A percentile compares a stretch with the other conserved stretches of the same genome.
phyloP scores from a whole-genome alignment of 75 land plant species.

The Selaginella tamariscina region DNA sequence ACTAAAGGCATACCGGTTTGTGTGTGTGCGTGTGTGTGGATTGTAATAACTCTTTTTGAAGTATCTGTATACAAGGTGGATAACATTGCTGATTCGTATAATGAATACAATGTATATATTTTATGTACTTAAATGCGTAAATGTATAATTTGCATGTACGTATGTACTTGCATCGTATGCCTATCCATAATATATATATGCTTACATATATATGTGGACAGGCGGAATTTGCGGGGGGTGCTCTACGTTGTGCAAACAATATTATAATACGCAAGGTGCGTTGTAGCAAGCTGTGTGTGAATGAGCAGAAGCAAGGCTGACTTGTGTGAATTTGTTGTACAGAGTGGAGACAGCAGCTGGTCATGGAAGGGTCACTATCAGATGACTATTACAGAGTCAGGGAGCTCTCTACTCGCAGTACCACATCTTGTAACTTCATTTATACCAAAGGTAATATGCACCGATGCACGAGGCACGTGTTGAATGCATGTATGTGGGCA shows the following conservation, averaged over 20 bases:
- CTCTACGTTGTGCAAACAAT: conserved; percentile 77
- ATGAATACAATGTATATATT: too few species aligned
- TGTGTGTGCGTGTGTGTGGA: background rate
- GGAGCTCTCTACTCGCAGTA: conserved; percentile 77
- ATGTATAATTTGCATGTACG: too few species aligned
- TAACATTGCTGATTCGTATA: too few species aligned
- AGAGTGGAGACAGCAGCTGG: conserved; percentile 76
- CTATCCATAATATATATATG: background rate
- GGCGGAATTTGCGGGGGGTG: conserved; percentile 87
- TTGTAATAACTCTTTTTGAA: background rate
- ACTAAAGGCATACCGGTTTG: conserved; percentile 73
- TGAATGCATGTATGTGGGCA: too few species aligned
- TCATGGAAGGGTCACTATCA: conserved; percentile 82
- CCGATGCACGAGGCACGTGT: too few species aligned
- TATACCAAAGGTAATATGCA: too few species aligned
- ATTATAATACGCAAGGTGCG: conserved; percentile 59
- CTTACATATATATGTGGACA: conserved; percentile 8
- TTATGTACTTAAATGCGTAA: too few species aligned
- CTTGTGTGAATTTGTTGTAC: too few species aligned
- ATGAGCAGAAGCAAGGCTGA: background rate
- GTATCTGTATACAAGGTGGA: too few species aligned
- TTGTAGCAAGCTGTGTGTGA: conserved; percentile 20
- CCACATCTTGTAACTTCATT: background rate
- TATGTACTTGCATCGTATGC: too few species aligned
- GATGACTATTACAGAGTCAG: conserved; percentile 88